phyloP scores from a whole-genome alignment of 202 grass and related monocot species.

The Schoenoplectus triqueter region DNA sequence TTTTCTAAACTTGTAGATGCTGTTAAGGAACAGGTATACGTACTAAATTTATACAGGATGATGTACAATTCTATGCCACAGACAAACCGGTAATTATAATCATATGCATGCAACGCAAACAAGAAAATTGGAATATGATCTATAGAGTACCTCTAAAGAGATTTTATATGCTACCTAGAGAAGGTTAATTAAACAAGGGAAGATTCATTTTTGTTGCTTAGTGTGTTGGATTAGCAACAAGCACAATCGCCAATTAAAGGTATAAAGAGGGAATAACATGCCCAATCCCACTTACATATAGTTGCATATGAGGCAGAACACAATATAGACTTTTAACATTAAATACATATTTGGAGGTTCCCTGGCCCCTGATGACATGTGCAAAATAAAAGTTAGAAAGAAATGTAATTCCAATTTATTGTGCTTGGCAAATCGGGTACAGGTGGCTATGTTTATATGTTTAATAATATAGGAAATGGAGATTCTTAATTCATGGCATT shows the following conservation, averaged over 20 bases:
- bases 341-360: conserved; percentile 27
- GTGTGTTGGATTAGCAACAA: conserved; percentile 50
- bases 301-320: conserved; percentile 41
- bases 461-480: background rate
- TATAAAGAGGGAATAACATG: conserved; percentile 33
- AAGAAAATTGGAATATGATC: conserved; percentile 38
- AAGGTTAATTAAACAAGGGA: conserved; percentile 39
- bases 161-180: conserved; percentile 33
- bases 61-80: background rate
- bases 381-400: background rate
- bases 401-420: conserved; percentile 6
- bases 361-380: conserved; percentile 24
- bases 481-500: background rate
- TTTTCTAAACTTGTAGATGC: background rate
- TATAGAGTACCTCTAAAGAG: conserved; percentile 27
- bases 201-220: conserved; percentile 44
- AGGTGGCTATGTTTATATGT: background rate
- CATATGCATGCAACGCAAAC: conserved; percentile 28
- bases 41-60: background rate
- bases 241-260: conserved; percentile 31
- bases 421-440: background rate
- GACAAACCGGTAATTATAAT: conserved; percentile 9
- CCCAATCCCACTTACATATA: conserved; percentile 34
- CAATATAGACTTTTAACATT: conserved; percentile 37
- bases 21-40: background rate